Evolutionary conservation across 768 basidiomycete species (phyloP), one percentile per base, ranked within the genome.

Genomic region (Leccinum subgranulosum): DNA sequence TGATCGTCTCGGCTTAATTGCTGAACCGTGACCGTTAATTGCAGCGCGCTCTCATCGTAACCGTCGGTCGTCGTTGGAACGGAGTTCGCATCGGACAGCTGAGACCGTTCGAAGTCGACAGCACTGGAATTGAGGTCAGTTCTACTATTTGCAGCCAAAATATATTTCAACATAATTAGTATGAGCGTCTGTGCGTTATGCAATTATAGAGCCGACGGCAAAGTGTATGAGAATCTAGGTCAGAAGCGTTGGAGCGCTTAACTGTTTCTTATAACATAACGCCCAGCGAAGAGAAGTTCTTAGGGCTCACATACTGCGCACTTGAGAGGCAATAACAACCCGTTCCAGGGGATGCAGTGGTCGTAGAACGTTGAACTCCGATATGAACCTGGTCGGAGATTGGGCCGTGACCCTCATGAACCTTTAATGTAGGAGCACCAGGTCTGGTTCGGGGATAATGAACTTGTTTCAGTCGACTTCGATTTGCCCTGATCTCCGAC

Each of bases 61-160:
- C 39, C 47, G 27, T 46, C 51, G 55, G 27, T 46, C 51, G 55
- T 31, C 5, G 36, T 53, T 47, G 49, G 51, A 56, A 49, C 39
- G 65, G 64, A 9, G 34, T 48, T 51, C 25, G 29, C 4, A 23
- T 6, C 14, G 54, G 47, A 43, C 21, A n/a, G 33, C 9, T 21
- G 50, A 34, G 31, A 34, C 11, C 27, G 50, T 33, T 21, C 47
- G 15, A 51, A 19, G 19, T 31, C n/a, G 11, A 25, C 17, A 47
- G 7, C 25, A 27, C 31, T 29, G 7, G 46, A 47, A 7, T n/a
- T 25, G 46, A 23, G 45, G 23, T 47, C 14, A 25, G 21, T 46
- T 46, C 23, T 23, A 23, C 45, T 46, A 23, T 14, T 23, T 3
- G 21, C 23, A 25, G 10, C 17, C n/a, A 17, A 43, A 23, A 23